Base-by-base conservation (phyloP, 1,139 yeast species). In the Saccharomyces pastorianus region DNA sequence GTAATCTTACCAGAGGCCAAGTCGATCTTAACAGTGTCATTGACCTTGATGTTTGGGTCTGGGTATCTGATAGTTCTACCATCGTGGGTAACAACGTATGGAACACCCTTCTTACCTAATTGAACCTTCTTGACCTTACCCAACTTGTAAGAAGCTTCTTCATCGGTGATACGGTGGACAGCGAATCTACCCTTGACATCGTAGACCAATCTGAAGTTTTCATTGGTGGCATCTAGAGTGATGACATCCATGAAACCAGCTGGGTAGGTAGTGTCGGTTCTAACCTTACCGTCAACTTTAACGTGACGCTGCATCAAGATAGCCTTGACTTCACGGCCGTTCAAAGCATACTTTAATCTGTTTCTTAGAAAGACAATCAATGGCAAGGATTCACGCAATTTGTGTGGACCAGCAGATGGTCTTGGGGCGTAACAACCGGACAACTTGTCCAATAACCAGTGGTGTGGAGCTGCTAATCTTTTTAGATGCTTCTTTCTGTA, bases 381-480 rank as follows among this genome's bases (percentile, higher is more conserved):
- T 76, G 99, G 99, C 75, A 93, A 87, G 61, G 97, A 93, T 82
- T 93, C 99, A 81, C 99, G 87, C 79, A 91, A 85, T 82, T 93
- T 93, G 86, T 93, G 99, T 76, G 99, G 99, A 83, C 99, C 99
- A 69, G 96, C 86, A 64, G 97, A 89, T 75, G 98, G 96, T 84
- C 98, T 91, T 82, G 99, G 99, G 68, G 99, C 99, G 78, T 93
- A 93, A 75, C 90, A 83, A 76, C 99, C 99, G 77, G 97, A 88
- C 82, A 95, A 84, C 83, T 95, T 95, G 96, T 93, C 99, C 84
- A 95, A 88, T 96, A 95, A 88, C 99, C 99, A 95, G 87, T 95
- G 99, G 83, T 91, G 87, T 83, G 99, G 99, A 77, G 97, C 97
- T 76, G 96, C 96, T 79, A 89, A 84, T 83, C 96, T 88, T 86